Evolutionary conservation across 2,329 filamentous ascomycete species (phyloP), one percentile per base, ranked within the genome.

Genomic region (Keithomyces neogunnii): DNA sequence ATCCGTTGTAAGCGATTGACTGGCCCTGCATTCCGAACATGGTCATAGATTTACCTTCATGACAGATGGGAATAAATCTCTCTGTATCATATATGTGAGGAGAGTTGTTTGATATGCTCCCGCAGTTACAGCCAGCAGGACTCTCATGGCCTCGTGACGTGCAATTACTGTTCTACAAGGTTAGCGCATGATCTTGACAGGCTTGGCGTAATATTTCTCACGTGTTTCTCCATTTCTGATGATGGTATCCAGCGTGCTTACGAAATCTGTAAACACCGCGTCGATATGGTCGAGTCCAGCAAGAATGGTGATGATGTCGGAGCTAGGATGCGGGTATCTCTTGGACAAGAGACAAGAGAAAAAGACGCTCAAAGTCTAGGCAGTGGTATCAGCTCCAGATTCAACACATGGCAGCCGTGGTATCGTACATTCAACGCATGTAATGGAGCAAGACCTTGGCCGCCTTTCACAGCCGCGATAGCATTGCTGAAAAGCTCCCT

Each of bases 81-180:
- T 79, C 63, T 97, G 91, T 40, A 93, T 93, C 63, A 99, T 89
- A 69, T 97, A 99, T 1, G 91, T 95, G 50, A 96, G 78, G 28
- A 99, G 76, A 46, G 89, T 93, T 3, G 93, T 97, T 69, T 95
- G 90, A 67, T 96, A 97, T 51, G 91, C 91, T n/a, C 92, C 91
- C 8, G 91, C 89, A 5, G 89, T 88, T 51, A 96, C 84, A 11
- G 90, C 86, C 53, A 96, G 77, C 6, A 91, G 84, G 43, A 89
- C 85, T 59, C 88, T 79, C 32, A 96, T 80, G 6, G 91, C 92
- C 64, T 88, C 90, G 58, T 84, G 78, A 52, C 91, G 84, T 48
- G 93, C 65, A 39, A 86, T 80, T 62, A 87, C 86, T 91, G 58
- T 5, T 49, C 32, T n/a, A 26, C 13, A 13, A 5, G 11, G 48